Evolutionary conservation across 306 rosid genomes (phyloP).

Genomic region (Quercus mongolica): DNA sequence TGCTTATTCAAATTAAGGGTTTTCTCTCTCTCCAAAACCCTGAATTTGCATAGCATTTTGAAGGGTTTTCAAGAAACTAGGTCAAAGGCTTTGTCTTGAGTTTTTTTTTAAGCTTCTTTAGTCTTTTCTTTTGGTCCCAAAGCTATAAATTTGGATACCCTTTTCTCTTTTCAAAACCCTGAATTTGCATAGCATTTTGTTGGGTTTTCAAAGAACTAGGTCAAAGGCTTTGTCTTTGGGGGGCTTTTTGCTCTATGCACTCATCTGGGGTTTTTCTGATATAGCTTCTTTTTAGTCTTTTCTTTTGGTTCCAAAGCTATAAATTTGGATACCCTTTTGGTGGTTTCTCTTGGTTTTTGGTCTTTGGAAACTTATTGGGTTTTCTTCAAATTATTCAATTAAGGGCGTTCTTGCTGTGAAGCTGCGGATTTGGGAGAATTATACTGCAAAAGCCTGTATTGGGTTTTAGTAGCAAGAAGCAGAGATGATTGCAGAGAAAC

Average conservation of each 20-base stretch:
- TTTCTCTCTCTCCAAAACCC: not conserved
- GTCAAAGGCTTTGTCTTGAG: slow-evolving; percentile 8
- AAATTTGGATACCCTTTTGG: not conserved
- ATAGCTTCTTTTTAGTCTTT: not conserved
- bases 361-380: not conserved
- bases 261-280: not conserved
- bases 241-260: not conserved
- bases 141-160: not conserved
- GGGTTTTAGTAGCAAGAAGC: slow-evolving; percentile 17
- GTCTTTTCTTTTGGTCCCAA: not conserved
- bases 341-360: not conserved
- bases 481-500: slow-evolving; percentile 91
- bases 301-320: not conserved
- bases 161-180: not conserved
- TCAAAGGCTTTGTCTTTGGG: slow-evolving; percentile 7
- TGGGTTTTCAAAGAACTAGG: slow-evolving; percentile 14
- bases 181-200: slow-evolving; percentile 10
- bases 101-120: not conserved
- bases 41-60: slow-evolving; percentile 13
- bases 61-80: slow-evolving; percentile 14
- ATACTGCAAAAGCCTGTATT: slow-evolving; percentile 9
- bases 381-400: not conserved
- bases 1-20: slow-evolving; percentile 4
- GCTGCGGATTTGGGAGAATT: not conserved
- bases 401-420: not conserved